These are phyloP conservation scores for Pascua guehoae DNA, from an alignment of 1,284 basidiomycete species.

Conservation along the genomic window DNA sequence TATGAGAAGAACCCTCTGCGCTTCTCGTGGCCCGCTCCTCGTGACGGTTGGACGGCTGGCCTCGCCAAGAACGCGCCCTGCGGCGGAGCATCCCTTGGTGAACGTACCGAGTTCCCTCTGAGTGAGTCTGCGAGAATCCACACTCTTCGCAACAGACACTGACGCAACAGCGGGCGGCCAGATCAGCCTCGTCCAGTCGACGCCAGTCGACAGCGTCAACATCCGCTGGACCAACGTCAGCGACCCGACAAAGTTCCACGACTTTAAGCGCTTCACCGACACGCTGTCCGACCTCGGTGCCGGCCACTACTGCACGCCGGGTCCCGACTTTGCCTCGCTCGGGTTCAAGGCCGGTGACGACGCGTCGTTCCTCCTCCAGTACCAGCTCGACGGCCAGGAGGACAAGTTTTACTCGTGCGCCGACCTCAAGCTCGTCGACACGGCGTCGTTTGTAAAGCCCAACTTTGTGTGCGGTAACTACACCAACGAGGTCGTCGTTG, in stretches of 20 bases:
- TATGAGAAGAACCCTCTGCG: no score
- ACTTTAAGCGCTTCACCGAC: slow-evolving; percentile 27
- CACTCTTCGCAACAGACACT: no score
- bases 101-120: slow-evolving; percentile 4
- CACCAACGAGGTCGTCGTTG: neutral
- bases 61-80: neutral
- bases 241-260: slow-evolving; percentile 2
- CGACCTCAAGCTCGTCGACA: slow-evolving; percentile 31
- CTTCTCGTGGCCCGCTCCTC: no score
- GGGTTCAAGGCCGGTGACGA: slow-evolving; percentile 28
- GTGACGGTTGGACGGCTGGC: no score
- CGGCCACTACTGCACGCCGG: slow-evolving; percentile 32
- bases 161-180: neutral
- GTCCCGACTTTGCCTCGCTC: slow-evolving; percentile 29
- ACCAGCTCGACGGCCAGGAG: slow-evolving; percentile 19
- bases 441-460: slow-evolving; percentile 3
- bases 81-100: neutral
- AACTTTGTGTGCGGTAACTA: slow-evolving; percentile 12
- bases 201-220: slow-evolving; percentile 67
- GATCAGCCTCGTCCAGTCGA: slow-evolving; percentile 43
- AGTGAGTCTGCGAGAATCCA: no score
- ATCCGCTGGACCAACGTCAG: slow-evolving; percentile 54
- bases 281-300: slow-evolving; percentile 21
- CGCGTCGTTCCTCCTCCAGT: slow-evolving; percentile 31
- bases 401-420: slow-evolving; percentile 29